Evolutionary conservation across 2,329 filamentous ascomycete genomes (phyloP), one percentile per base, ranked within the genome.

Genomic region (Elsinoe perseae): DNA sequence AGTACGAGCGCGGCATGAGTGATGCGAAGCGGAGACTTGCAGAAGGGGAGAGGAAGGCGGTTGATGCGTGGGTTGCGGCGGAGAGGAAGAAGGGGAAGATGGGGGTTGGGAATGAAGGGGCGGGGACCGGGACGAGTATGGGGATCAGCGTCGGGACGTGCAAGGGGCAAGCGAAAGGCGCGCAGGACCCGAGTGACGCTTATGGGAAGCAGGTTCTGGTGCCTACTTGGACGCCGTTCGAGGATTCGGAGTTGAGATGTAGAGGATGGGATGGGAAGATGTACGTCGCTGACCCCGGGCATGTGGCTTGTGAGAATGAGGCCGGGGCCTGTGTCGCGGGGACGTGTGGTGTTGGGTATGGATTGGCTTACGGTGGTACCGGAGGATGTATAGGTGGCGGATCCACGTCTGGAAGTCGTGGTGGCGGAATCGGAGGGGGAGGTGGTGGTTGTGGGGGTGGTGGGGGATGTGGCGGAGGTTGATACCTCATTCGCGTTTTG

Each of bases 1-100:
- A 84, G 0, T 87, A 92, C 73, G 89, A 83, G 63, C 79, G 86
- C 1, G 81, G 89, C 6, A 70, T 70, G 4, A 63, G 59, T 7
- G 62, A 61, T 20, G 38, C 38, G 38, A 21, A 42, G 38, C 16
- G 28, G 28, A 30, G 12, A 12, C 6, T 30, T 30, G 12, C 6
- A 12, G 28, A 30, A 6, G 28, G 28, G 28, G 12, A 30, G 28
- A 12, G 6, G 28, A 30, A 30, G 28, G 28, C 28, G 28, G 28
- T 6, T 5, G 12, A 30, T 5, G 28, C 5, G 28, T 6, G 12
- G 28, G 28, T n/a, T n/a, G n/a, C 6, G 28, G 12, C 5, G 28
- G 28, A 12, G 6, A 30, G 12, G 12, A 12, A 12, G 28, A 30
- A 30, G 28, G 28, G 28, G 28, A 30, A 30, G 28, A 30, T 30